Evolutionary conservation across 202 grass and related monocot species (phyloP).

Genomic region (Elaeis oleifera): DNA sequence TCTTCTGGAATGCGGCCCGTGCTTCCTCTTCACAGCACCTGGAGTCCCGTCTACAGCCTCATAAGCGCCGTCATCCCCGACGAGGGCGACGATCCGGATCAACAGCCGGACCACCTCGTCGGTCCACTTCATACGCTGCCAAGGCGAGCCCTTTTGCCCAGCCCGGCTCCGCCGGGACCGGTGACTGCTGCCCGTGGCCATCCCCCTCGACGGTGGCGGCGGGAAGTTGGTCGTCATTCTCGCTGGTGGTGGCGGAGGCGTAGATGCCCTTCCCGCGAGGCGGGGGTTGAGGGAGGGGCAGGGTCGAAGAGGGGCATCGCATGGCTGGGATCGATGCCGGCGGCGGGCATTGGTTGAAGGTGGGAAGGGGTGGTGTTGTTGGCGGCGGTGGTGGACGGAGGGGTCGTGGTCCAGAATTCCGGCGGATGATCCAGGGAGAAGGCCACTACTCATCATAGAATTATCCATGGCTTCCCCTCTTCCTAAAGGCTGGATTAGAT

Average conservation of each 20-base stretch:
- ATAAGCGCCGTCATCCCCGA: constrained; percentile 7
- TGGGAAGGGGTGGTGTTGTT: too few species aligned
- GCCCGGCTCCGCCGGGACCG: neutral
- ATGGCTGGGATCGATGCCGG: too few species aligned
- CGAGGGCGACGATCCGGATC: constrained; percentile 19
- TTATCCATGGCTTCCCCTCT: too few species aligned
- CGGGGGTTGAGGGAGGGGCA: too few species aligned
- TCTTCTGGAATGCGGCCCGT: constrained; percentile 15
- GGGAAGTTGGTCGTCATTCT: constrained; percentile 20
- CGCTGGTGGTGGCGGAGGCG: too few species aligned
- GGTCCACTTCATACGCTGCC: constrained; percentile 32
- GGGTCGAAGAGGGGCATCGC: too few species aligned
- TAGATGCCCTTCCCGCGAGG: too few species aligned
- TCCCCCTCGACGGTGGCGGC: constrained; percentile 27
- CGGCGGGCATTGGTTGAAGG: neutral
- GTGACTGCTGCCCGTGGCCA: neutral
- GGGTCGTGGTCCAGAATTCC: too few species aligned
- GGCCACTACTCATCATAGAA: too few species aligned
- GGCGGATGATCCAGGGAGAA: too few species aligned
- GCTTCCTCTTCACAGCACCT: neutral
- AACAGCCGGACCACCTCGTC: constrained; percentile 25
- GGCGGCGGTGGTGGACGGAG: too few species aligned
- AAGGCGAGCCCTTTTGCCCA: constrained; percentile 5
- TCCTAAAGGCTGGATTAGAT: too few species aligned
- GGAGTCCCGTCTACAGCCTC: neutral